phyloP scores from a whole-genome alignment of 2,329 filamentous ascomycete species.

The Xylariaceae sp. region DNA sequence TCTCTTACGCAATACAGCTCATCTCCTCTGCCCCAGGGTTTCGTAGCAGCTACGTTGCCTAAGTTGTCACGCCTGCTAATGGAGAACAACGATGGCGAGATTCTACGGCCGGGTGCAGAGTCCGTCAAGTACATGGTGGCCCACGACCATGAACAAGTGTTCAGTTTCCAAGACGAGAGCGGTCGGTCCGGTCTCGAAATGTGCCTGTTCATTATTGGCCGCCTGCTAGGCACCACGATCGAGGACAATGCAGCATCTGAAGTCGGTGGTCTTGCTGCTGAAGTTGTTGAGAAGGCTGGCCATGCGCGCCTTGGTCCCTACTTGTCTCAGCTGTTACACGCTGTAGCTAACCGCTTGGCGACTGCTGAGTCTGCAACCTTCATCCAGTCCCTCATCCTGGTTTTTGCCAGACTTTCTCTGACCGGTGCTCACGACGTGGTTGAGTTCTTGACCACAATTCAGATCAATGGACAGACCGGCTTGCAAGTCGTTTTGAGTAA shows the following conservation, averaged over 20 bases:
- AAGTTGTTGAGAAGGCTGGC: slow-evolving; percentile 92
- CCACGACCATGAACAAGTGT: slow-evolving; percentile 85
- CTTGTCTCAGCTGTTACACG: slow-evolving; percentile 78
- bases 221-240: slow-evolving; percentile 75
- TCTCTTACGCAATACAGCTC: slow-evolving; percentile 77
- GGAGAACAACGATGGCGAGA: slow-evolving; percentile 76
- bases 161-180: slow-evolving; percentile 75
- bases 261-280: slow-evolving; percentile 87
- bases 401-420: slow-evolving; percentile 86
- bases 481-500: slow-evolving; percentile 84
- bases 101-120: slow-evolving; percentile 80
- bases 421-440: slow-evolving; percentile 84
- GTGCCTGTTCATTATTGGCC: slow-evolving; percentile 85
- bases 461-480: slow-evolving; percentile 75
- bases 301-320: slow-evolving; percentile 86
- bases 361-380: slow-evolving; percentile 81
- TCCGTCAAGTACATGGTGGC: slow-evolving; percentile 83
- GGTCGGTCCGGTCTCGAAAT: slow-evolving; percentile 83
- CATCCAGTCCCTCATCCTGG: slow-evolving; percentile 91
- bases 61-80: slow-evolving; percentile 81
- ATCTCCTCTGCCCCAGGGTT: slow-evolving; percentile 79
- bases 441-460: slow-evolving; percentile 79
- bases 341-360: slow-evolving; percentile 78
- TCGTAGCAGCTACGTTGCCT: slow-evolving; percentile 78
- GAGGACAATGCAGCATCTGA: slow-evolving; percentile 94